These are phyloP conservation scores for Aspergillus niger DNA, from an alignment of 2,329 filamentous ascomycete species.

Conservation along the genomic window DNA sequence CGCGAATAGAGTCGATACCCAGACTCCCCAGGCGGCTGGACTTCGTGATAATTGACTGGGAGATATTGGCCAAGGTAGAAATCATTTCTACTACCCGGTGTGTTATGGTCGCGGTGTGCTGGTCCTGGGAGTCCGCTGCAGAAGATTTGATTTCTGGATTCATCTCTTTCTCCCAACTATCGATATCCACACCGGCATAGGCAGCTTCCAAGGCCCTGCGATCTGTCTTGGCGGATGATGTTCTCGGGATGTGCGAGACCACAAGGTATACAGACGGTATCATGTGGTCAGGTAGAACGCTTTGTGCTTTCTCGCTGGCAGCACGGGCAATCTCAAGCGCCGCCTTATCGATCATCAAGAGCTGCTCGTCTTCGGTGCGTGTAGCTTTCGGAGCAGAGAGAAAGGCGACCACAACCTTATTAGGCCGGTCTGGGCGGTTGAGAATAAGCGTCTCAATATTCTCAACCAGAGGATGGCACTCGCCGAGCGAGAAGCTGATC, in stretches of 20 bases:
- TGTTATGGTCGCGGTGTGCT: not conserved
- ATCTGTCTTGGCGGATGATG: conserved; percentile 38
- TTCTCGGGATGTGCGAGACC: conserved; percentile 31
- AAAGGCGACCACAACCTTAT: conserved; percentile 39
- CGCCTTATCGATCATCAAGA: conserved; percentile 18
- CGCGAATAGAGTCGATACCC: conserved; percentile 37
- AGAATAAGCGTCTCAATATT: conserved; percentile 37
- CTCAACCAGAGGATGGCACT: conserved; percentile 32
- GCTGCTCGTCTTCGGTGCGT: not conserved
- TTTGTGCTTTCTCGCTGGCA: conserved; percentile 23
- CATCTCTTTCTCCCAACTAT: conserved; percentile 29
- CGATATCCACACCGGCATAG: conserved; percentile 31
- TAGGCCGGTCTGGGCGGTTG: conserved; percentile 33
- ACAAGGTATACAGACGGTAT: conserved; percentile 36
- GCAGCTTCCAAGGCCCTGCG: conserved; percentile 31
- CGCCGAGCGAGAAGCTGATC: conserved; percentile 36
- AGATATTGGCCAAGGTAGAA: conserved; percentile 26
- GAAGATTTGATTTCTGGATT: conserved; percentile 17
- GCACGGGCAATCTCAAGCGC: conserved; percentile 27
- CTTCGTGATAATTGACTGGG: conserved; percentile 22
- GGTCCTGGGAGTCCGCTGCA: conserved; percentile 1
- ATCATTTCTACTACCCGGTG: conserved; percentile 25
- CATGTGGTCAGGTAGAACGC: conserved; percentile 36
- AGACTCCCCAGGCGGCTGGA: conserved; percentile 28
- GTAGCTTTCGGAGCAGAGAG: conserved; percentile 28